phyloP scores from a whole-genome alignment of 2,329 filamentous ascomycete genomes.

The Cladosporium sp. region DNA sequence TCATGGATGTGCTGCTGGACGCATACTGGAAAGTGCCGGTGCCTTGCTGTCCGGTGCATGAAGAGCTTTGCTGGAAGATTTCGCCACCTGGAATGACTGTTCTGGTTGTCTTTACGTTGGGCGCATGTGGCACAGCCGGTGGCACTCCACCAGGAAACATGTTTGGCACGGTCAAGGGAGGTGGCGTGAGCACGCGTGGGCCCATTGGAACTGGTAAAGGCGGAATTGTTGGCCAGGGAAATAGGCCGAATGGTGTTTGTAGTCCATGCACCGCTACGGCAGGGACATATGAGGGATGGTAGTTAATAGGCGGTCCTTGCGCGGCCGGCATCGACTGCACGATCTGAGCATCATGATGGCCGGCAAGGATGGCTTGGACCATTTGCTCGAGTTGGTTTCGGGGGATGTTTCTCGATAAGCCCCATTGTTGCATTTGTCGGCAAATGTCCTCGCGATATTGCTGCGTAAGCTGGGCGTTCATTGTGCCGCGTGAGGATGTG shows the following conservation, averaged over 20 bases:
- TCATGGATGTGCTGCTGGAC: slow-evolving; percentile 8
- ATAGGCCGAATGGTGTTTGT: neutral
- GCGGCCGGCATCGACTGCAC: neutral
- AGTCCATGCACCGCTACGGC: neutral
- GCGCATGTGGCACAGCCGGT: neutral
- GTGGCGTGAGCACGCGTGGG: neutral
- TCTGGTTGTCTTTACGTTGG: neutral
- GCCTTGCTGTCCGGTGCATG: slow-evolving; percentile 8
- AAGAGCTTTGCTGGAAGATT: slow-evolving; percentile 9
- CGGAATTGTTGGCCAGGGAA: neutral
- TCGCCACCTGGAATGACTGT: slow-evolving; percentile 12
- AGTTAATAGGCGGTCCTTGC: neutral
- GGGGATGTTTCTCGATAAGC: neutral
- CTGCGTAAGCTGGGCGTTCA: neutral
- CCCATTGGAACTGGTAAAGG: neutral
- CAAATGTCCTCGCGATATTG: neutral
- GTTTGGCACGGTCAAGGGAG: neutral
- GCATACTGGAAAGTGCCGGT: slow-evolving; percentile 8
- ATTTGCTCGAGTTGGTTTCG: neutral
- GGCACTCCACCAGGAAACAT: neutral
- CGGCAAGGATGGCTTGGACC: neutral
- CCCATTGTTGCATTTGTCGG: neutral
- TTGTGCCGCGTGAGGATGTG: neutral
- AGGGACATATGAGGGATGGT: neutral
- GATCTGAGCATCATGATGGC: slow-evolving; percentile 1